Evolutionary conservation across 2,329 filamentous ascomycete species (phyloP).

Genomic region (Sporothrix schenckii): DNA sequence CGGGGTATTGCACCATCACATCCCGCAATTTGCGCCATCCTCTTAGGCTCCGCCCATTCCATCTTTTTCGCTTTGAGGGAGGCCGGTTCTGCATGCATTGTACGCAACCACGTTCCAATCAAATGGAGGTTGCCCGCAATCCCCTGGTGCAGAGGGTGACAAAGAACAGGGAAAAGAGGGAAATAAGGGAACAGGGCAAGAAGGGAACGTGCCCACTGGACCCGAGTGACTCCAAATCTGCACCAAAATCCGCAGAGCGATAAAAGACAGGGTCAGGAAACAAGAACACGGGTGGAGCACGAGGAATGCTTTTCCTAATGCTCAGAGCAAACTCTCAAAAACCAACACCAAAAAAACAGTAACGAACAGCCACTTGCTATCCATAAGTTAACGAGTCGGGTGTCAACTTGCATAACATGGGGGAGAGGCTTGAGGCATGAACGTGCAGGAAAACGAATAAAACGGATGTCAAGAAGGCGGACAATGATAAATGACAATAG

Average conservation of each 20-base stretch:
- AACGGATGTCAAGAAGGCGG: not conserved
- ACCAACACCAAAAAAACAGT: not conserved
- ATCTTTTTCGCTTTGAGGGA: not conserved
- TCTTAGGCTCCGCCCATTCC: conserved; percentile 39
- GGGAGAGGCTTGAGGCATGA: not conserved
- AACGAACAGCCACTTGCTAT: not conserved
- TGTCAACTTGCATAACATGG: conserved; percentile 4
- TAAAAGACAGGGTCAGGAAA: not conserved
- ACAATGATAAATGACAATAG: not conserved
- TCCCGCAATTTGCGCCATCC: conserved; percentile 50
- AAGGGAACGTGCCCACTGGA: conserved; percentile 1
- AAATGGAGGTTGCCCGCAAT: conserved; percentile 33
- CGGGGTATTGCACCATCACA: conserved; percentile 65
- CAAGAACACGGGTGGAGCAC: not conserved
- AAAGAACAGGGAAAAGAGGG: conserved; percentile 11
- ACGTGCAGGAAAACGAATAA: not conserved
- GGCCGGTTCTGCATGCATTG: conserved; percentile 37
- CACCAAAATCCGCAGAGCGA: conserved; percentile 1
- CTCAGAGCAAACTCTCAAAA: not conserved
- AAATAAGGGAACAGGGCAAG: conserved; percentile 1
- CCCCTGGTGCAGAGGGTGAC: conserved; percentile 2
- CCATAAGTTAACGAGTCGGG: conserved; percentile 3
- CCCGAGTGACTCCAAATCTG: conserved; percentile 1
- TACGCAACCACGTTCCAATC: conserved; percentile 41
- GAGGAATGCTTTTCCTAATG: conserved; percentile 3